Base-by-base conservation (phyloP, 768 basidiomycete genomes). In the Leccinum incarnatum region DNA sequence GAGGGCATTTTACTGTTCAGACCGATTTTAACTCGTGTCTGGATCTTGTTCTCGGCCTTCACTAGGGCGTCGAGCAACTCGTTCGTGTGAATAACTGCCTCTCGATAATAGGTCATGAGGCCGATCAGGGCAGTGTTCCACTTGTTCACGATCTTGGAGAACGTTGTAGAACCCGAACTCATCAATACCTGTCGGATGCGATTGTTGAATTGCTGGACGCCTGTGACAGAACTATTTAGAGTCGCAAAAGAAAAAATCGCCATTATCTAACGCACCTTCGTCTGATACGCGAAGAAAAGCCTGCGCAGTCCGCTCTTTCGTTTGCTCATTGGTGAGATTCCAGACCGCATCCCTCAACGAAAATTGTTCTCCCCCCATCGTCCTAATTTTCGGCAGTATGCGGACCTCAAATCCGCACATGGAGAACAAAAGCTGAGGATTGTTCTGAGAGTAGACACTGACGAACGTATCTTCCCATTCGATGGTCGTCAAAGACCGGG, bases 321-420 rank as follows among this genome's bases (percentile, higher is more conserved):
- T 94, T 67, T 93, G 91, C 74, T 98, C 95, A 64, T 99, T 96
- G 37, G 93, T 96, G 60, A 98, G 77, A 72, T 96, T 98, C 95
- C 95, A 95, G 15, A 95, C 93, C 1, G 93, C 89, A 69, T 96
- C 94, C 75, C 93, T 95, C 68, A 98, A 75, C 53, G 96, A 98
- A 79, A 95, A 99, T 71, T 96, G 93, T 72, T 98, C 95, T 64
- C 95, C 95, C 56, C 93, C 88, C 82, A 93, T 89, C 4, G 94
- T 96, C 67, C 97, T 82, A 56, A 94, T 91, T 81, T 98, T 96
- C 36, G 97, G 97, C 46, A 99, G 77, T 69, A 99, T 98, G 55
- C 97, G 94, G 58, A 99, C 82, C 76, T 99, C 97, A 68, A 99
- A 99, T n/a, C 95, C 94, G 68, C 87, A 93, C 96, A 98, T 98